Base-by-base conservation (phyloP, 257 asterid species). In the Lantana camara region DNA sequence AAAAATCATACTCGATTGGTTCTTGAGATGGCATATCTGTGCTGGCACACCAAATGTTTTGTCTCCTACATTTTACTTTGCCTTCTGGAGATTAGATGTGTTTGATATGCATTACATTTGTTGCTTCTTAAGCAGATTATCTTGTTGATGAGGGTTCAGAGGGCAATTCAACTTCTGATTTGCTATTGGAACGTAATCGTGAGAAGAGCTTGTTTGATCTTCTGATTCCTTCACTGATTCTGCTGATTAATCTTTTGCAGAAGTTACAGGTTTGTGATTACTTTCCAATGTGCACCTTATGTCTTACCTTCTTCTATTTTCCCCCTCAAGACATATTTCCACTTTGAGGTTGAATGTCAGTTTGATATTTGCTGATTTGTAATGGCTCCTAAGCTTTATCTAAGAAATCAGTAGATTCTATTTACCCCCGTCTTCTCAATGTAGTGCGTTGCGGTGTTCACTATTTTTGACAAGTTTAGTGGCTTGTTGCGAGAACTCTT, bases 121-220 rank as follows among this genome's bases (percentile, higher is more conserved):
- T 34, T 59, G 24, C 24, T 27, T 72, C 75, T 76, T 67, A 48
- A 62, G 57, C 86, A 94, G 99, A 94, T 94, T 88, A 84, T 78
- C 95, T 94, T 65, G 96, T 94, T 71, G 99, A 90, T 82, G 97
- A 94, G 80, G 89, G 99, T 57, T 70, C 84, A 3, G 99, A 94
- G 75, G 79, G 93, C 65, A 88, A 84, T 82, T 80, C 99, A 16
- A 88, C 99, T 64, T 83, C 97, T 63, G 97, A 94, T 79, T 70
- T 88, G 73, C 88, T 94, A 45, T 78, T 94, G 53, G 99, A 90
- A 75, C 96, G 97, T 58, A 90, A 85, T 76, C 95, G 96, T 29
- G 99, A 94, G 81, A 86, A 86, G 80, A 79, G 92, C 82, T 72
- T 90, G 46, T 61, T 85, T 73, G 97, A 89, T 80, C 82, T 94